These are phyloP conservation scores for Fomitopsis pinicola DNA, from an alignment of 1,284 basidiomycete genomes.

Conservation along the genomic window DNA sequence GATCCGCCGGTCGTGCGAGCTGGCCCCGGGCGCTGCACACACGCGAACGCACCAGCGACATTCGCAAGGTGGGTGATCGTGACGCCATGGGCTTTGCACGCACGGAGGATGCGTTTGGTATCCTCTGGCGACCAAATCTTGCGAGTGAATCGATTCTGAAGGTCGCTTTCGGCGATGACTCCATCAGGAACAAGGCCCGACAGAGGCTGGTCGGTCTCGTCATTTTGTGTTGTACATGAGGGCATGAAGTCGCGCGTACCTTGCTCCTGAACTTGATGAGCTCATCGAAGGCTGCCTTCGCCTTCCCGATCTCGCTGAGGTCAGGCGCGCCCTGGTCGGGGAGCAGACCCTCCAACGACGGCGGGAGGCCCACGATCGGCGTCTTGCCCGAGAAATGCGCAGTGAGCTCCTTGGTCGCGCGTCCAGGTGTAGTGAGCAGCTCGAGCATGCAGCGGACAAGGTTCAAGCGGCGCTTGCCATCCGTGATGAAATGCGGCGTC, in stretches of 20 bases:
- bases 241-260: background rate
- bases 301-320: background rate
- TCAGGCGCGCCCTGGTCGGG: background rate
- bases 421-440: background rate
- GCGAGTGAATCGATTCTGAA: background rate
- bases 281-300: background rate
- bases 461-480: slow-evolving; percentile 1
- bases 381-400: background rate
- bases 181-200: background rate
- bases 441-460: slow-evolving; percentile 3
- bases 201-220: background rate
- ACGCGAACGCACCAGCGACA: slow-evolving; percentile 1
- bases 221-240: background rate
- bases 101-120: background rate
- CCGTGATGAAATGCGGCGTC: slow-evolving; percentile 3
- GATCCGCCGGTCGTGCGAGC: background rate
- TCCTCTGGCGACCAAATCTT: background rate
- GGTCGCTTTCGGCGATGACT: background rate
- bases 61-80: slow-evolving; percentile 2
- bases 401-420: background rate
- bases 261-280: background rate
- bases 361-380: background rate
- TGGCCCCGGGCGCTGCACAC: background rate
- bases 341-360: background rate
- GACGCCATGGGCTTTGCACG: slow-evolving; percentile 4